A percentile compares a stretch with the other conserved stretches of the same genome.
These are phyloP conservation scores for Microglena sp. DNA, from an alignment of 139 green algal genomes.

Conservation along the genomic window DNA sequence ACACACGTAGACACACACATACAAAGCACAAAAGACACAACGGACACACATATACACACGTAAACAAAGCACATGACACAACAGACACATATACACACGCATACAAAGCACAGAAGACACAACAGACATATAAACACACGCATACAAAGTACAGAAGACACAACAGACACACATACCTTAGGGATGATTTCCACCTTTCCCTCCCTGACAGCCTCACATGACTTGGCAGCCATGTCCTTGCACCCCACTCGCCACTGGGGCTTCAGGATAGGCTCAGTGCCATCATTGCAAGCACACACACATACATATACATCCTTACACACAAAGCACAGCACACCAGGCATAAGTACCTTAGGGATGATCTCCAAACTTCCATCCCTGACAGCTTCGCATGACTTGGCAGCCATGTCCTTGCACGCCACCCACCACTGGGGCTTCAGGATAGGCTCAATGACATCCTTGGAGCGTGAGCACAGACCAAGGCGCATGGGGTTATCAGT, in stretches of 20 bases:
- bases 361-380: constrained; percentile 76
- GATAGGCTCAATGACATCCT: constrained; percentile 98
- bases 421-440: constrained; percentile 93
- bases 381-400: constrained; percentile 59
- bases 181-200: constrained; percentile 85
- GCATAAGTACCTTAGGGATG: constrained; percentile 54
- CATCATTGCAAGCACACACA: constrained; percentile 90
- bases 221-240: constrained; percentile 69
- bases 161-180: constrained; percentile 34
- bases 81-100: not conserved
- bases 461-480: constrained; percentile 81
- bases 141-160: too few species aligned
- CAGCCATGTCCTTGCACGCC: constrained; percentile 77
- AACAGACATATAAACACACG: too few species aligned
- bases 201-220: constrained; percentile 62
- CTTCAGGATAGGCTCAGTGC: constrained; percentile 98
- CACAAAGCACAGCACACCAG: not conserved
- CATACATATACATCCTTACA: not conserved
- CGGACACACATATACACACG: too few species aligned
- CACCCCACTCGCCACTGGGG: constrained; percentile 85
- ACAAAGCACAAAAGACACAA: too few species aligned
- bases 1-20: too few species aligned
- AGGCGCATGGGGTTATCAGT: constrained; percentile 90
- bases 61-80: too few species aligned
- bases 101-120: too few species aligned